Percentiles rank a stretch among this genome's conserved stretches.
These are phyloP conservation scores for Spinellus fusiger DNA, from an alignment of 192 early-diverging fungal genomes.

Conservation along the genomic window DNA sequence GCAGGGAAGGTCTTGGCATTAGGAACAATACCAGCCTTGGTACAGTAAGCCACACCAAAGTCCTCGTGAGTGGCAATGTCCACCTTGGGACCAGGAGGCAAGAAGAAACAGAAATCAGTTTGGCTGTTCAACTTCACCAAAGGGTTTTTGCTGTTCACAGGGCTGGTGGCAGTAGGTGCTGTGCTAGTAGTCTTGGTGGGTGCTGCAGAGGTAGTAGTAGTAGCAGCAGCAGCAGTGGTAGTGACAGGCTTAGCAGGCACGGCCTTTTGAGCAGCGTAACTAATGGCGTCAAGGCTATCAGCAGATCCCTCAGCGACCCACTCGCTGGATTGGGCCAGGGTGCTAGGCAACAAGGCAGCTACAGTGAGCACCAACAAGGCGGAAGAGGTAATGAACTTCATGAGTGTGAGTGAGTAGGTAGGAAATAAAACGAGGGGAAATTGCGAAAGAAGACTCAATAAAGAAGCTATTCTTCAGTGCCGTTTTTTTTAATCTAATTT, in stretches of 20 bases:
- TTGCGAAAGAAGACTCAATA: too few species aligned
- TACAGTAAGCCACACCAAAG: constrained; percentile 45
- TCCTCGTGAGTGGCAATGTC: constrained; percentile 36
- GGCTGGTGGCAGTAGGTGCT: background rate
- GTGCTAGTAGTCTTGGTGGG: constrained; percentile 3
- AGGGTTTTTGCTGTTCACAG: too few species aligned
- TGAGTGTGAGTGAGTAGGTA: too few species aligned
- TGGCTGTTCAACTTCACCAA: constrained; percentile 18
- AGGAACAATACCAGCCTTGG: constrained; percentile 15
- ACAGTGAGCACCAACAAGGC: background rate
- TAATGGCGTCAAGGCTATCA: background rate
- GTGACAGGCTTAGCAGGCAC: background rate
- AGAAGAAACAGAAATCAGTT: constrained; percentile 42
- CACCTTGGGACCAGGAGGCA: constrained; percentile 38
- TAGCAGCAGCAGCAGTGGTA: background rate
- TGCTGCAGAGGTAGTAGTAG: constrained; percentile 2
- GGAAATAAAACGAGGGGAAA: too few species aligned
- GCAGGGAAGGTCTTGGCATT: constrained; percentile 37
- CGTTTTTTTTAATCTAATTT: too few species aligned
- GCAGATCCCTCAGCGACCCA: too few species aligned
- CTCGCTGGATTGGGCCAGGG: background rate
- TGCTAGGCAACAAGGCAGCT: background rate
- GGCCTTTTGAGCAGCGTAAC: too few species aligned
- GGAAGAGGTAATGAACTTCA: background rate
- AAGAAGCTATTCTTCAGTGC: too few species aligned